phyloP scores from a whole-genome alignment of 2,329 filamentous ascomycete genomes.

The Alternaria sp. region DNA sequence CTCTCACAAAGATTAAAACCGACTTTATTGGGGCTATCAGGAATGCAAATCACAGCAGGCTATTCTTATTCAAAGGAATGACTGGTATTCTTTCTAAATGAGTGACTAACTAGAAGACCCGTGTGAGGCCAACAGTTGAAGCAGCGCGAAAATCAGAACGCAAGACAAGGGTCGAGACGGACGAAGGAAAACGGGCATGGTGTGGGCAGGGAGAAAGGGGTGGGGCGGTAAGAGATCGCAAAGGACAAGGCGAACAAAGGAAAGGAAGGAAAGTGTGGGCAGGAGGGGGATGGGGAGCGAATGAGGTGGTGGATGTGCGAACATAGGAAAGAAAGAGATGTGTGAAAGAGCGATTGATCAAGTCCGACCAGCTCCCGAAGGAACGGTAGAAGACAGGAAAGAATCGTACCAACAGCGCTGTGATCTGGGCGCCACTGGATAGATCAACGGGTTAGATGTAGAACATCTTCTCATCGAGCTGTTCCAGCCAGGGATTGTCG shows the following conservation, averaged over 20 bases:
- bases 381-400: no score
- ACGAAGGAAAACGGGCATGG: neutral
- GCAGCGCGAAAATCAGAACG: neutral
- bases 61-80: neutral
- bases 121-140: fast-evolving
- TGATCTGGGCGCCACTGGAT: no score
- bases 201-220: neutral
- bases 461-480: no score
- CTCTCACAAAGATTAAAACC: no score
- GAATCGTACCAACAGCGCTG: no score
- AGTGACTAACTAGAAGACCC: neutral
- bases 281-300: neutral
- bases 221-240: neutral
- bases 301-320: neutral
- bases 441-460: no score
- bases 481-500: no score
- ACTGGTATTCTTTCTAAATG: neutral
- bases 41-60: no score
- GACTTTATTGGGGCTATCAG: no score
- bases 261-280: neutral
- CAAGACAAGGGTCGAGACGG: neutral
- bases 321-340: neutral
- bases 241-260: neutral
- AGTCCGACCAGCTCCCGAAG: no score
- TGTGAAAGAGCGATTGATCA: no score